Evolutionary conservation across 768 basidiomycete genomes (phyloP).

Genomic region (Russula vinacea): DNA sequence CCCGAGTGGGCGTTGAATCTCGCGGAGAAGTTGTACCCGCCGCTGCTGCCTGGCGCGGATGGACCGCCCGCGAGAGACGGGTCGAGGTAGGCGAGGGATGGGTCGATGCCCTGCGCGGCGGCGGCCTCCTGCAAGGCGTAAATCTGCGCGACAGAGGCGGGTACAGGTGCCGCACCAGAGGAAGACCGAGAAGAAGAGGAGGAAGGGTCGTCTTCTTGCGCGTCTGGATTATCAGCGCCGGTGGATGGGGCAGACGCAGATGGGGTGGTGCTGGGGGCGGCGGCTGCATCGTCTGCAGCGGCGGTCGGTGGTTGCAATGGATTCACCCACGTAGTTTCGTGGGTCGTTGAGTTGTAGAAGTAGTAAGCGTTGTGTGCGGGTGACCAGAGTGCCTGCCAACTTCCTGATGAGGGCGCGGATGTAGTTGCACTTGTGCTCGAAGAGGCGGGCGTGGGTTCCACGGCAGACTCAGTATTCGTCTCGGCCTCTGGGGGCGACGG

Average conservation of each 20-base stretch:
- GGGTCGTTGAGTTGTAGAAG: conserved; percentile 72
- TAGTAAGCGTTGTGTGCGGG: conserved; percentile 79
- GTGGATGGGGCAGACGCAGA: conserved; percentile 32
- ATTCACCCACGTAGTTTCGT: conserved; percentile 83
- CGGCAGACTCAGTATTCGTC: background rate
- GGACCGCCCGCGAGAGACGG: conserved; percentile 51
- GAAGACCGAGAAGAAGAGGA: conserved; percentile 32
- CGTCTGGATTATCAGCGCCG: conserved; percentile 32
- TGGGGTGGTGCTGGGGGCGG: conserved; percentile 25
- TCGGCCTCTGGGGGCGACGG: background rate
- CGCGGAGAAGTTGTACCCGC: conserved; percentile 50
- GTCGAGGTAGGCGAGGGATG: conserved; percentile 75
- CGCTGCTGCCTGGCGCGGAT: conserved; percentile 40
- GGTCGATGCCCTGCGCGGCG: conserved; percentile 77
- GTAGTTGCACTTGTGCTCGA: conserved; percentile 14
- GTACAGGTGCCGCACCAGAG: conserved; percentile 32
- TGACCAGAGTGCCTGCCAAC: conserved; percentile 82
- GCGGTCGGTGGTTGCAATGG: conserved; percentile 48
- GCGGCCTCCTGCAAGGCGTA: conserved; percentile 65
- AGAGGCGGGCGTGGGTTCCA: conserved; percentile 13
- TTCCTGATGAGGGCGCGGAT: conserved; percentile 29
- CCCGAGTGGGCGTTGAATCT: conserved; percentile 83
- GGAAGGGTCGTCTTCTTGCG: conserved; percentile 29
- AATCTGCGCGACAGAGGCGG: conserved; percentile 38
- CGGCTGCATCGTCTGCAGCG: background rate